Evolutionary conservation across 805 yeast genomes (phyloP), one percentile per base, ranked within the genome.

Genomic region (Teunomyces barrocoloradensis): DNA sequence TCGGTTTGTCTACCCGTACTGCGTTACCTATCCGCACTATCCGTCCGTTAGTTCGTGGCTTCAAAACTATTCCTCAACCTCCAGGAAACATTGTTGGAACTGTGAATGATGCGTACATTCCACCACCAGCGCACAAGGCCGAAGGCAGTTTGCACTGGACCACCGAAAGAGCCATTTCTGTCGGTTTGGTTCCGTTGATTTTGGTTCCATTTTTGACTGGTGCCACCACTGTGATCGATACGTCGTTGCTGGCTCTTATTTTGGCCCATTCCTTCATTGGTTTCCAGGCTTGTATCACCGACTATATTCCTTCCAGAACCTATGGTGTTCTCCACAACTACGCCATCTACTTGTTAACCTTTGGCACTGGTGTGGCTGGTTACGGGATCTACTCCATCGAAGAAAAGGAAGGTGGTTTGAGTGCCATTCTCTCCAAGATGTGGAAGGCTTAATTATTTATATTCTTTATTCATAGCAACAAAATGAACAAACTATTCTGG

Each of bases 61-160:
- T 72, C 49, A 80, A 77, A 58, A 69, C 80, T 41, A 79, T 73
- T 42, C 79, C 80, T 42, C 88, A 85, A 63, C 91, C 91, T 11
- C 87, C 89, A 35, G 92, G 92, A 15, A 68, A 75, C 60, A 79
- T 86, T 47, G 80, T 80, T 17, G 94, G 91, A 17, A 78, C 83
- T 11, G 85, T 82, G 33, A 86, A 86, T 59, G 91, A 86, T 48
- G 84, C 89, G 3, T 80, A 80, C 51, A 81, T 82, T 15, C 77
- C 79, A 10, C 88, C 89, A 29, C 69, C 73, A 44, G 66, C 83
- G 4, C 73, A 75, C 57, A 74, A 75, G 53, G 58, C 71, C 45
- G 83, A 85, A 53, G 94, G 92, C 15, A 81, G 91, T 0, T 75
- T 73, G 53, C 92, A 86, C 68, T 85, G 91, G 91, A 75, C 85